Evolutionary conservation across 345 rosid genomes (phyloP).

Genomic region (Euphorbia tirucalli): DNA sequence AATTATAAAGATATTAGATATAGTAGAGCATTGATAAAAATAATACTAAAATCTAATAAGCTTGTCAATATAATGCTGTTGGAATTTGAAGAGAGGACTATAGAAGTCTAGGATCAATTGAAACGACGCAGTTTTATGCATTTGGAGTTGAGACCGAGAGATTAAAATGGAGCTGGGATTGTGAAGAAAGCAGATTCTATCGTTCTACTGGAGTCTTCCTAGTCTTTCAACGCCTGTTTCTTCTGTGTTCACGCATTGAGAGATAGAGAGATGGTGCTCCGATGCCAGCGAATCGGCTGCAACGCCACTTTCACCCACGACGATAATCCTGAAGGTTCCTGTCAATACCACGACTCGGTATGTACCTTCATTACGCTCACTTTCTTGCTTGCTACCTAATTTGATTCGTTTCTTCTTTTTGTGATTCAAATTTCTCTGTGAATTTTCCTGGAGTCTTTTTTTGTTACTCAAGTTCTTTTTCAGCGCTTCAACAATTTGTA

Average conservation of each 20-base stretch:
- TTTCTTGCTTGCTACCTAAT: neutral
- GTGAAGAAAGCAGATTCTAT: neutral
- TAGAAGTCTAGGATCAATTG: too few species aligned
- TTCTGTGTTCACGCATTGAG: neutral
- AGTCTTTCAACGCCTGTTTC: neutral
- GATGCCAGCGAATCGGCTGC: conserved; percentile 93
- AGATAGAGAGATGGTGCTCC: conserved; percentile 43
- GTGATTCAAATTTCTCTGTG: neutral
- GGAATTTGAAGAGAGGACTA: too few species aligned
- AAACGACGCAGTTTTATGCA: too few species aligned
- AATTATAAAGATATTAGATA: too few species aligned
- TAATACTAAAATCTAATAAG: too few species aligned
- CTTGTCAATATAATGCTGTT: too few species aligned
- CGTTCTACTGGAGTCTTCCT: conserved; percentile 1
- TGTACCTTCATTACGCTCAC: neutral
- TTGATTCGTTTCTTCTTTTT: neutral
- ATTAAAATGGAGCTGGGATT: neutral
- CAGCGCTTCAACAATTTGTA: neutral
- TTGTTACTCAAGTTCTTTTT: neutral
- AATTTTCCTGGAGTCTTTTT: neutral
- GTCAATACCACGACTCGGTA: conserved; percentile 73
- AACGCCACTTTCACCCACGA: conserved; percentile 70
- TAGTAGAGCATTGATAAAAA: too few species aligned
- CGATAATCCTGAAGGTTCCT: conserved; percentile 83
- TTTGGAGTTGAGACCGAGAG: too few species aligned